Conservation (phyloP, 345 rosid genomes). For the Eucalyptus pauciflora region DNA sequence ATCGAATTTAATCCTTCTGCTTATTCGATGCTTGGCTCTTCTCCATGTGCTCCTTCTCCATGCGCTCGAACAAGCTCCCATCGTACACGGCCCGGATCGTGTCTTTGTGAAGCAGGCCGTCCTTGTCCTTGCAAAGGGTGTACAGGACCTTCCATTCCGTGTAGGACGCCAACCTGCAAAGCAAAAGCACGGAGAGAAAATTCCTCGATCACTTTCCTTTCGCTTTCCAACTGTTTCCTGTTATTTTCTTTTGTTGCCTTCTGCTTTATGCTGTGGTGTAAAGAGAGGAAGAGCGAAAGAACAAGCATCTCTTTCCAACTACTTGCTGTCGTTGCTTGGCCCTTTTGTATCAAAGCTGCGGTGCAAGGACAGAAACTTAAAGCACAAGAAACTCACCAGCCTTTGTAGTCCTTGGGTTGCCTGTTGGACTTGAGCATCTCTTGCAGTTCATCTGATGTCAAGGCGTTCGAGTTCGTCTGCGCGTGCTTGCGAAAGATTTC, state of each 20-base stretch:
- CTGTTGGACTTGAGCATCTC: slow-evolving; percentile 5
- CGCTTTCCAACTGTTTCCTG: neutral
- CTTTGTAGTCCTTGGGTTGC: neutral
- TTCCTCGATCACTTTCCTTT: neutral
- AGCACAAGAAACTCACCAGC: neutral
- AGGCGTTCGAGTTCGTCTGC: neutral
- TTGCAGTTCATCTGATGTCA: neutral
- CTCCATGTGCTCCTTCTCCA: slow-evolving; percentile 57
- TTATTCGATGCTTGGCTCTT: slow-evolving; percentile 28
- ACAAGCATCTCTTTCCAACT: neutral
- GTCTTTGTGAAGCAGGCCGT: slow-evolving; percentile 59
- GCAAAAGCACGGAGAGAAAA: neutral
- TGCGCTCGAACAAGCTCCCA: slow-evolving; percentile 56
- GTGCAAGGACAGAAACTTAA: neutral
- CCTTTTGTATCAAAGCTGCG: neutral
- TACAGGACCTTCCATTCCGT: slow-evolving; percentile 69
- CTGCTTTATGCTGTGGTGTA: neutral
- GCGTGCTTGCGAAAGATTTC: slow-evolving; percentile 60
- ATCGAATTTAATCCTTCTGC: slow-evolving; percentile 17
- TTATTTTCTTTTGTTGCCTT: neutral
- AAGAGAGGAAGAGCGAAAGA: neutral
- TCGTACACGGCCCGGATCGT: slow-evolving; percentile 59
- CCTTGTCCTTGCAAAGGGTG: slow-evolving; percentile 49
- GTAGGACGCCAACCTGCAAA: slow-evolving; percentile 41
- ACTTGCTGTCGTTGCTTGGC: neutral